Percentiles rank a stretch among this genome's conserved stretches.
Conservation (phyloP, 441 rosid species). For the Mallotus repandus region DNA sequence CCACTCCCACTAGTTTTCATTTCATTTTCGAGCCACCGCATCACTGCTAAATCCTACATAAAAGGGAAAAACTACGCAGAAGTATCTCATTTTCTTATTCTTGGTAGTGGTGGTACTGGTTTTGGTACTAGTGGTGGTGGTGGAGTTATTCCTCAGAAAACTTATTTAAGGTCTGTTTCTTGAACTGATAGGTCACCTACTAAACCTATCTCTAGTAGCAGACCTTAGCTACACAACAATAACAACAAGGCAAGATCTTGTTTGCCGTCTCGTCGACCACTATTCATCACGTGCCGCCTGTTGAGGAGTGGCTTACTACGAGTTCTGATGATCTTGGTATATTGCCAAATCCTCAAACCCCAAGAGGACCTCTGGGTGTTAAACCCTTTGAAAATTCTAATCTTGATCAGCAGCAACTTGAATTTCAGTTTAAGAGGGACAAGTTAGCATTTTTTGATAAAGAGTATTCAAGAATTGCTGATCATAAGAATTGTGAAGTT, state of each 20-base stretch:
- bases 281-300: slow-evolving; percentile 45
- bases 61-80: too few relatives aligned
- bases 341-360: slow-evolving; percentile 76
- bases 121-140: background rate
- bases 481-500: slow-evolving; percentile 57
- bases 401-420: slow-evolving; percentile 34
- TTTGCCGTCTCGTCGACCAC: slow-evolving; percentile 68
- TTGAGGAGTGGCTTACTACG: slow-evolving; percentile 73
- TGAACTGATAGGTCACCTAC: slow-evolving; percentile 63
- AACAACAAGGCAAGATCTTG: slow-evolving; percentile 47
- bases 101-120: slow-evolving; percentile 15
- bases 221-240: slow-evolving; percentile 32
- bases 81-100: too few relatives aligned
- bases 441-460: slow-evolving; percentile 74
- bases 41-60: too few relatives aligned
- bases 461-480: slow-evolving; percentile 71
- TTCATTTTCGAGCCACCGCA: too few relatives aligned
- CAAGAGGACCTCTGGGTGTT: slow-evolving; percentile 37
- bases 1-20: too few relatives aligned
- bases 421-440: slow-evolving; percentile 62
- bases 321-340: slow-evolving; percentile 81
- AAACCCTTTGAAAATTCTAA: slow-evolving; percentile 29
- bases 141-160: slow-evolving; percentile 31
- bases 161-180: slow-evolving; percentile 58
- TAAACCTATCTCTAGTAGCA: slow-evolving; percentile 33